These are phyloP conservation scores for Oldenlandia corymbosa DNA, from an alignment of 257 asterid genomes.

Conservation along the genomic window DNA sequence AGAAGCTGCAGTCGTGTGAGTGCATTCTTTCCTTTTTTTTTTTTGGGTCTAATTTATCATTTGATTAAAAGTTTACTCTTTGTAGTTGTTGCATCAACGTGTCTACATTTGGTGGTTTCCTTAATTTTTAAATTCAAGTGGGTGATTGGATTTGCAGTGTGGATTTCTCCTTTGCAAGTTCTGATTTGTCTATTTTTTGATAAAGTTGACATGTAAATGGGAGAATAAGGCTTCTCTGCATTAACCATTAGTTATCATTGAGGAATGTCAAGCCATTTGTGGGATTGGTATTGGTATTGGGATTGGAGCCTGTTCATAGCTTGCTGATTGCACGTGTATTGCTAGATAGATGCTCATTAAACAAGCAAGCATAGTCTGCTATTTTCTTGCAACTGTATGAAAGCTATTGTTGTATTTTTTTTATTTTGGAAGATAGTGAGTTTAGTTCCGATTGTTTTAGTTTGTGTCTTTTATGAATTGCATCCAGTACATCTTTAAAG, in stretches of 20 bases:
- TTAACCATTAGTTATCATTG: not conserved
- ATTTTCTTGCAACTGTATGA: not conserved
- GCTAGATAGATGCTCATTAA: not conserved
- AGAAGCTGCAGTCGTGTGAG: constrained; percentile 81
- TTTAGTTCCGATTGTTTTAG: not conserved
- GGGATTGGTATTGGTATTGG: no score
- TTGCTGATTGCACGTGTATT: no score
- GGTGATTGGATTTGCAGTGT: no score
- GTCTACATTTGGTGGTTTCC: no score
- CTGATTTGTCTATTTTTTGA: no score
- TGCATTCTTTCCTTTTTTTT: not conserved
- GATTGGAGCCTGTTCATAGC: not conserved
- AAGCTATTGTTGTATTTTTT: not conserved
- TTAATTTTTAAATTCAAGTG: no score
- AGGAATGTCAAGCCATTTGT: not conserved
- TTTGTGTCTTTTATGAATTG: not conserved
- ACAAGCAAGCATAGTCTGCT: not conserved
- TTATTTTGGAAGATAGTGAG: constrained; percentile 6
- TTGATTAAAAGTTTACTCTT: no score
- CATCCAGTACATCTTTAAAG: not conserved
- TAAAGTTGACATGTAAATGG: no score
- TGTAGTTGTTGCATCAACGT: not conserved
- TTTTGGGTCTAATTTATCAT: no score
- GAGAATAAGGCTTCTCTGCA: no score
- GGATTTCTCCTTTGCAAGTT: no score